Evolutionary conservation across 2,329 filamentous ascomycete genomes (phyloP).

Genomic region (Sporothrix mexicana): DNA sequence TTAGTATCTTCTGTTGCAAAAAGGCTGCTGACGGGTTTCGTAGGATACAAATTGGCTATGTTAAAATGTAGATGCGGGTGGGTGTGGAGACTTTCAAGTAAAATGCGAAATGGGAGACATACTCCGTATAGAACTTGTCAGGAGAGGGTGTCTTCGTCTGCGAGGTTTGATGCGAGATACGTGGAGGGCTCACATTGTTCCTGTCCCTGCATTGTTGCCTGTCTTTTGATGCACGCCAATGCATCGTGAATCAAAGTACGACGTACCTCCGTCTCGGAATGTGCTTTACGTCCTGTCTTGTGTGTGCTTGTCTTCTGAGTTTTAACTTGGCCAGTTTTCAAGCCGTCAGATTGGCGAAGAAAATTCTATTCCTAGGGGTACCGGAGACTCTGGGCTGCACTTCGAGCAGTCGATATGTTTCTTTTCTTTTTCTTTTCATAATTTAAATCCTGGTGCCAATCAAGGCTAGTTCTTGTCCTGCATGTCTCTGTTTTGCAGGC

Average conservation of each 20-base stretch:
- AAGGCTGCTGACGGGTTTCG: not conserved
- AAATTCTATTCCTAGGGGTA: no score
- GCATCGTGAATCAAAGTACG: not conserved
- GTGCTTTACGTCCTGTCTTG: not conserved
- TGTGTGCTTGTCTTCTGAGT: no score
- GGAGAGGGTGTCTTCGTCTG: conserved; percentile 1
- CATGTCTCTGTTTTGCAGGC: no score
- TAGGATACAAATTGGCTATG: conserved; percentile 4
- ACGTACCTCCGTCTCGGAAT: not conserved
- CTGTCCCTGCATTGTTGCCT: not conserved
- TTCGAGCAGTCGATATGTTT: no score
- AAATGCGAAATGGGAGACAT: not conserved
- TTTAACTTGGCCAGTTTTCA: no score
- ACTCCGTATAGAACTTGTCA: not conserved
- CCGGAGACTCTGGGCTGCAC: no score
- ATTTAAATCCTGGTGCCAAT: not conserved
- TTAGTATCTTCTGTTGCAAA: not conserved
- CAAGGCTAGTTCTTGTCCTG: no score
- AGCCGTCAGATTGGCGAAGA: no score
- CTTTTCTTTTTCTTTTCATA: not conserved
- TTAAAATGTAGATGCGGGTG: not conserved
- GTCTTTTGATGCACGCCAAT: not conserved
- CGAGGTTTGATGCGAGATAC: not conserved
- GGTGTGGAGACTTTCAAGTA: conserved; percentile 6
- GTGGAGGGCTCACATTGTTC: not conserved